Base-by-base conservation (phyloP, 768 basidiomycete genomes). In the Tulasnella sp. region DNA sequence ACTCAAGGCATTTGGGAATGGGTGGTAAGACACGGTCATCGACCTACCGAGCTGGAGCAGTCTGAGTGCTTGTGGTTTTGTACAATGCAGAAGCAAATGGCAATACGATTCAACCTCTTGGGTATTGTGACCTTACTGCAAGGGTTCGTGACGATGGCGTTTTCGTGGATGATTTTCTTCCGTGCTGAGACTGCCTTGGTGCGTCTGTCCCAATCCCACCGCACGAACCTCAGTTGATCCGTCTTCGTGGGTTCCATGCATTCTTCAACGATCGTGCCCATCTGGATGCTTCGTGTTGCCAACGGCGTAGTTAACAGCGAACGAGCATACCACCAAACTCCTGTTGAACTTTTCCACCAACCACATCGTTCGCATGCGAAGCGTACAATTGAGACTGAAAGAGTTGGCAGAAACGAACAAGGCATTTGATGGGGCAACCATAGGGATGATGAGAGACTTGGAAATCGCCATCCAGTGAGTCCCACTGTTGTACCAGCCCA, bases 161-260 rank as follows among this genome's bases (percentile, higher is more conserved):
- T 56, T 17, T 56, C 54, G 23, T 56, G 54, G 54, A 43, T 46
- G 40, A 56, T 56, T 31, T 42, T 56, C 25, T 56, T 43, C 54
- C 21, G 54, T 29, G 27, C 54, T 6, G 54, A 56, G 31, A 56
- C 54, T 0, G 41, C 54, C 11, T 23, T 31, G 54, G 54, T 56
- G 25, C 8, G 43, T 54, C 41, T 14, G 11, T 2, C 4, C 11
- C 11, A 11, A 11, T 25, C 43, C 12, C 21, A 9, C 23, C 15
- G 14, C 11, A 14, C 11, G 21, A 46, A 11, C 11, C 43, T 46
- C 15, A 11, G 11, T 14, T 46, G 21, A 46, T 11, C 9, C 43
- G 43, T 46, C 12, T n/a, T 11, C 11, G 11, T 39, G 36, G 17
- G 17, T 11, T 39, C 36, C 36, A 39, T 39, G 36, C n/a, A 39